Evolutionary conservation across 116 monocot species (phyloP), one percentile per base, ranked within the genome.

Genomic region (Posidonia oceanica): DNA sequence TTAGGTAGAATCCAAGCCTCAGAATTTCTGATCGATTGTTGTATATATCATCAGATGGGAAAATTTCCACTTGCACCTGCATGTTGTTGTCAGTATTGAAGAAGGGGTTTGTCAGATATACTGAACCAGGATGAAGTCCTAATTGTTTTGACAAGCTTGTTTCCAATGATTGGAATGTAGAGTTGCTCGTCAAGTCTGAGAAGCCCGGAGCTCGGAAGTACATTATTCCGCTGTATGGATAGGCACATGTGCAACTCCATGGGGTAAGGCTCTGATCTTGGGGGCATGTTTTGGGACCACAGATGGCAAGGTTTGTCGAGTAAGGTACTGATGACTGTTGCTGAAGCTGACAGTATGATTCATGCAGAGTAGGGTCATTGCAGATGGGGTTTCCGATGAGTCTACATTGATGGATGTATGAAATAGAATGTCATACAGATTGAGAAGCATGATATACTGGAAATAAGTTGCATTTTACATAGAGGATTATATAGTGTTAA

Each of bases 371-470:
- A 59, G 23, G 70, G 38, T 74, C 76, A 16, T 8, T 18, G 15
- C 96, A 96, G 39, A 84, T 74, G 10, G 96, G 96, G 72, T 96
- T 96, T 61, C 85, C 89, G 20, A 66, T 14, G 14, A 96, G 87
- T 41, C 95, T 96, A 83, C 59, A 72, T 5, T 63, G 11, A 62
- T 8, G 7, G 10, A 52, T 52, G 29, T 23, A 36, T 23, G 23
- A 53, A 68, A 53, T 14, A 68, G 40, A 53, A 53, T 68, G 51
- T 23, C 22, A 68, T 5, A 42, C 3, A 42, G 16, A 66, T 17
- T 22, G 14, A 63, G 3, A 63, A 63, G 37, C 36, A 18, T 66
- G 66, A 39, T 54, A 10, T 29, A 1, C 29, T 29, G 29, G 29
- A 29, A 29, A 29, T 29, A 29, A 29, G 29, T 29, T 29, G 29